Conservation (phyloP, 1,139 yeast species). For the Taphrina wiesneri region DNA sequence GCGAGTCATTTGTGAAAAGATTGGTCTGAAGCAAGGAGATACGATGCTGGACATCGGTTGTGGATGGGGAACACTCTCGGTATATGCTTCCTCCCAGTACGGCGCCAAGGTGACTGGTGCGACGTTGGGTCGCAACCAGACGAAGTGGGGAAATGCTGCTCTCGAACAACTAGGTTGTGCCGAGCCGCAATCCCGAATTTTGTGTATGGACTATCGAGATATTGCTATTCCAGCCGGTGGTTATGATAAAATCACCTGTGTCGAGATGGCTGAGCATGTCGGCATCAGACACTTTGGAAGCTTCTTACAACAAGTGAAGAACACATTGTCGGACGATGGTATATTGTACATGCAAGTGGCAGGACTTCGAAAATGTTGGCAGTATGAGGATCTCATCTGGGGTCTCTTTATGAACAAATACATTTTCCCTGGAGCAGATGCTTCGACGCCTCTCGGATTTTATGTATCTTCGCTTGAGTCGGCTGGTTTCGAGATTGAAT, state of each 20-base stretch:
- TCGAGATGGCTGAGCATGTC: conserved; percentile 96
- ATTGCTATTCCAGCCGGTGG: conserved; percentile 75
- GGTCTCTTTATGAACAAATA: conserved; percentile 95
- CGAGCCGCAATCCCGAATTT: conserved; percentile 68
- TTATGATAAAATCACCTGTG: conserved; percentile 84
- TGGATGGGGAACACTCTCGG: conserved; percentile 95
- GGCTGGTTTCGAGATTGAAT: conserved; percentile 81
- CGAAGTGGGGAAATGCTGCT: conserved; percentile 80
- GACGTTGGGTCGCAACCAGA: conserved; percentile 86
- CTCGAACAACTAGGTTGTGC: conserved; percentile 68
- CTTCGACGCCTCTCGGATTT: conserved; percentile 88
- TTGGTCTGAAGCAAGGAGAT: conserved; percentile 71
- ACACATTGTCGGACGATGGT: conserved; percentile 90
- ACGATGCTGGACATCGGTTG: conserved; percentile 81
- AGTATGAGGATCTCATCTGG: conserved; percentile 91
- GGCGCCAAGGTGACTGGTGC: conserved; percentile 89
- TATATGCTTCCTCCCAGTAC: conserved; percentile 76
- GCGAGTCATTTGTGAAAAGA: conserved; percentile 83
- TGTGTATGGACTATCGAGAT: conserved; percentile 88
- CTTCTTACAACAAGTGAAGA: conserved; percentile 76
- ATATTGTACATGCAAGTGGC: conserved; percentile 84
- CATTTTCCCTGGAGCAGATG: conserved; percentile 97
- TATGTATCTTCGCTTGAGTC: conserved; percentile 75
- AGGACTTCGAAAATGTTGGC: conserved; percentile 90
- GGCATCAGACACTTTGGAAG: conserved; percentile 81